A percentile compares a stretch with the other conserved stretches of the same genome.
Evolutionary conservation across 2,329 filamentous ascomycete genomes (phyloP).

Genomic region (Trichoderma sp.): DNA sequence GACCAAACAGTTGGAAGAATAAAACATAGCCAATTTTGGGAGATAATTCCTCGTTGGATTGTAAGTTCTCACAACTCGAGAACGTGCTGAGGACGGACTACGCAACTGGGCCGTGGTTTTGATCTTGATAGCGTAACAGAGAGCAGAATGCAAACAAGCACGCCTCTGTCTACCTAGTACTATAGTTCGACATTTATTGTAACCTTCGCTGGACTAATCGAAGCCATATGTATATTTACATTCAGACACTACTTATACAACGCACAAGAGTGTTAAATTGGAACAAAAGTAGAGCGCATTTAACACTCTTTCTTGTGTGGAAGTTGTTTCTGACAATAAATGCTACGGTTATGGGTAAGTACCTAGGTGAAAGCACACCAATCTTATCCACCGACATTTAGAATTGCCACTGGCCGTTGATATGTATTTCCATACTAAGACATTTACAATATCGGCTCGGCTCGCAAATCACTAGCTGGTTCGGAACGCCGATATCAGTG

Average conservation of each 20-base stretch:
- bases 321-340: not conserved
- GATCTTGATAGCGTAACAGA: not conserved
- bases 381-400: not conserved
- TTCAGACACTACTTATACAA: not conserved
- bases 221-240: not conserved
- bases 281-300: not conserved
- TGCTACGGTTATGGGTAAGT: not conserved
- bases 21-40: not conserved
- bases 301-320: not conserved
- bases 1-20: not conserved
- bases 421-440: not conserved
- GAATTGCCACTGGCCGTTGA: not conserved
- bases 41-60: not conserved
- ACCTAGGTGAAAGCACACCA: not conserved
- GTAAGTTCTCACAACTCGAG: not conserved
- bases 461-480: not conserved
- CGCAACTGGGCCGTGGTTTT: not conserved
- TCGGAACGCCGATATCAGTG: not conserved
- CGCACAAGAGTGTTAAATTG: not conserved
- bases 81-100: fast-evolving
- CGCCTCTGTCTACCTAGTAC: not conserved
- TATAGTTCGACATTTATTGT: not conserved
- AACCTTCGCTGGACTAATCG: not conserved
- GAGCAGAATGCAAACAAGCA: not conserved
- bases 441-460: not conserved